Evolutionary conservation across 2,329 filamentous ascomycete species (phyloP).

Genomic region (Cercospora citrullina): DNA sequence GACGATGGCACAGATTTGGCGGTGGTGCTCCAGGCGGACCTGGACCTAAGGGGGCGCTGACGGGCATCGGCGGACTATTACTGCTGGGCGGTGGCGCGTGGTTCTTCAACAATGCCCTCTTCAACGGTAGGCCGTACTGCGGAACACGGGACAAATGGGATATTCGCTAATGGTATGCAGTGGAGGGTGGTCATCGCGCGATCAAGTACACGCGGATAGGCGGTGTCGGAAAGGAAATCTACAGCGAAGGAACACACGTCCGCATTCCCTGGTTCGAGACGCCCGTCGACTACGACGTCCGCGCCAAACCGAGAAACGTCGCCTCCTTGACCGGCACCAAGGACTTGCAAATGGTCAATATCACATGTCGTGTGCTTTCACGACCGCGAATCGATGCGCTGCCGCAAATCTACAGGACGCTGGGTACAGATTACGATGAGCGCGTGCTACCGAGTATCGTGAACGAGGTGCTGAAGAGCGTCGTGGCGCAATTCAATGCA

Average conservation of each 20-base stretch:
- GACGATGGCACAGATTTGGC: constrained; percentile 43
- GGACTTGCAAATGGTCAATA: constrained; percentile 99
- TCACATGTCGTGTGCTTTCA: constrained; percentile 98
- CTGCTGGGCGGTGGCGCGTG: constrained; percentile 57
- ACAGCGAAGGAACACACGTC: constrained; percentile 93
- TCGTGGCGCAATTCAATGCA: constrained; percentile 98
- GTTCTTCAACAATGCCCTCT: constrained; percentile 63
- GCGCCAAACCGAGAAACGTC: constrained; percentile 94
- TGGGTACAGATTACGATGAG: constrained; percentile 96
- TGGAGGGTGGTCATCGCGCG: constrained; percentile 96
- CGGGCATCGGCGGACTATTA: constrained; percentile 56
- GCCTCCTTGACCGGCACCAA: constrained; percentile 97
- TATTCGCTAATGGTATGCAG: constrained; percentile 41
- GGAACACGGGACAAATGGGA: neutral
- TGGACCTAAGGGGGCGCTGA: constrained; percentile 53
- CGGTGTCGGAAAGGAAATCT: constrained; percentile 96
- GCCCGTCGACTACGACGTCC: constrained; percentile 93
- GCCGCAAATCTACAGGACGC: constrained; percentile 94
- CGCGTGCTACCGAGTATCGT: constrained; percentile 96
- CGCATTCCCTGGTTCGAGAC: constrained; percentile 97
- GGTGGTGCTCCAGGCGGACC: constrained; percentile 52
- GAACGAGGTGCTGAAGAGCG: constrained; percentile 98
- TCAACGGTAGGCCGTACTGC: constrained; percentile 58
- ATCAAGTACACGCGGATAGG: constrained; percentile 93
- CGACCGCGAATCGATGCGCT: constrained; percentile 83